Evolutionary conservation across 2,329 filamentous ascomycete genomes (phyloP).

Genomic region (Rhynchosporium secalis): DNA sequence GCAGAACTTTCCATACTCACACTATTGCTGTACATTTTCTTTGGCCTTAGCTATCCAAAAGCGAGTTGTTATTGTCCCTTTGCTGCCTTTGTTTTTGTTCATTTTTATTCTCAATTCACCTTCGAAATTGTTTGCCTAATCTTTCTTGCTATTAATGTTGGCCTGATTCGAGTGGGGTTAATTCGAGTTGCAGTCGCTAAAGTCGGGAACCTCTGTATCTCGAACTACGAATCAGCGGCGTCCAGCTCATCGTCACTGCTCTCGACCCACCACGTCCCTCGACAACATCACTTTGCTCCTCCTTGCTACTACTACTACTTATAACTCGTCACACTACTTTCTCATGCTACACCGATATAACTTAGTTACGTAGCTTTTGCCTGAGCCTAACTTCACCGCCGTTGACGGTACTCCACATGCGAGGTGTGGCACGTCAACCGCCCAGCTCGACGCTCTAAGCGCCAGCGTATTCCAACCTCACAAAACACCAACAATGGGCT

Average conservation of each 20-base stretch:
- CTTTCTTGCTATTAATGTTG: not conserved
- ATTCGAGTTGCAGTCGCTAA: constrained; percentile 10
- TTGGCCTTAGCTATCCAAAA: not conserved
- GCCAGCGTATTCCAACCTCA: constrained; percentile 27
- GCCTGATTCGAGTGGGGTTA: not conserved
- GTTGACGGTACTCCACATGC: constrained; percentile 11
- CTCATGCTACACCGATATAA: constrained; percentile 9
- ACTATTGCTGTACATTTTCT: not conserved
- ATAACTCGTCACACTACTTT: not conserved
- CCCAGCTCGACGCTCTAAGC: constrained; percentile 7
- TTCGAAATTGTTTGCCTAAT: not conserved
- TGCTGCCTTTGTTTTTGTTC: not conserved
- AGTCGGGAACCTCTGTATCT: not conserved
- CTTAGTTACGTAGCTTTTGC: constrained; percentile 10
- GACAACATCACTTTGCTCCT: constrained; percentile 16
- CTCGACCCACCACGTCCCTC: constrained; percentile 13
- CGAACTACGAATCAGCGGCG: constrained; percentile 14
- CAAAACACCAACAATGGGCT: constrained; percentile 3
- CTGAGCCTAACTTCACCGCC: constrained; percentile 12
- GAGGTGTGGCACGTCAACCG: constrained; percentile 5
- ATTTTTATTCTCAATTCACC: not conserved
- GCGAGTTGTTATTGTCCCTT: not conserved
- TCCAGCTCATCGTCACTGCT: constrained; percentile 17
- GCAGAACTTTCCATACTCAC: constrained; percentile 1
- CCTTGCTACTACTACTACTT: not conserved